Evolutionary conservation across 306 rosid species (phyloP).

Genomic region (Mucuna pruriens): DNA sequence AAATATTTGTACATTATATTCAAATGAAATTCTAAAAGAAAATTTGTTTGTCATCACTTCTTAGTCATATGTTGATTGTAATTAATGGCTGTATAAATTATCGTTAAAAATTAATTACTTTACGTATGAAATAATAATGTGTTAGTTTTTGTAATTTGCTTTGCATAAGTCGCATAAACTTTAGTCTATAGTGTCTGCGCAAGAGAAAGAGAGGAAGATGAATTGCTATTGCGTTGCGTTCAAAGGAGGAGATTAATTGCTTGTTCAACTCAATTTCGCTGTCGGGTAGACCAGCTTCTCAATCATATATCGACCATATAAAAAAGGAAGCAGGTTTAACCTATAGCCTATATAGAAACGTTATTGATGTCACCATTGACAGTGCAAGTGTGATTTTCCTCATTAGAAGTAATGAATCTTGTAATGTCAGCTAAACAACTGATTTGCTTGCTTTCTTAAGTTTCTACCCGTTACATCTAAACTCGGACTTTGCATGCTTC

Average conservation of each 20-base stretch:
- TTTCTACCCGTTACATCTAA: constrained; percentile 84
- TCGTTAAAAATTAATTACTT: not conserved
- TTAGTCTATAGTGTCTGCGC: not conserved
- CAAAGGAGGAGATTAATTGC: constrained; percentile 45
- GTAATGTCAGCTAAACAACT: constrained; percentile 72
- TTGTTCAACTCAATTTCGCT: constrained; percentile 59
- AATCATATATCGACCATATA: constrained; percentile 21
- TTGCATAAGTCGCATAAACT: not conserved
- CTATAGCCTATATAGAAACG: constrained; percentile 35
- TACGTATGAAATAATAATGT: not conserved
- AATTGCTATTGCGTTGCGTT: constrained; percentile 22
- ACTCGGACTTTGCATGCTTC: constrained; percentile 62
- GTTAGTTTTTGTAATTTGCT: not conserved
- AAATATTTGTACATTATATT: not conserved
- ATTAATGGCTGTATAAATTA: not conserved
- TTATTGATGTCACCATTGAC: constrained; percentile 54
- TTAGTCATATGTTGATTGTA: not conserved
- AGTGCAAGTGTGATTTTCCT: constrained; percentile 28
- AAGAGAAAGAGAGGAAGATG: not conserved
- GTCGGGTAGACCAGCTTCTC: constrained; percentile 61
- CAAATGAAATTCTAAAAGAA: not conserved
- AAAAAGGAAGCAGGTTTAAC: constrained; percentile 39
- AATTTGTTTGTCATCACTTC: not conserved
- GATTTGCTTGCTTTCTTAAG: constrained; percentile 67
- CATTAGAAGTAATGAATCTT: constrained; percentile 41